Conservation (phyloP, 805 yeast genomes). For the Candida hungchunana region DNA sequence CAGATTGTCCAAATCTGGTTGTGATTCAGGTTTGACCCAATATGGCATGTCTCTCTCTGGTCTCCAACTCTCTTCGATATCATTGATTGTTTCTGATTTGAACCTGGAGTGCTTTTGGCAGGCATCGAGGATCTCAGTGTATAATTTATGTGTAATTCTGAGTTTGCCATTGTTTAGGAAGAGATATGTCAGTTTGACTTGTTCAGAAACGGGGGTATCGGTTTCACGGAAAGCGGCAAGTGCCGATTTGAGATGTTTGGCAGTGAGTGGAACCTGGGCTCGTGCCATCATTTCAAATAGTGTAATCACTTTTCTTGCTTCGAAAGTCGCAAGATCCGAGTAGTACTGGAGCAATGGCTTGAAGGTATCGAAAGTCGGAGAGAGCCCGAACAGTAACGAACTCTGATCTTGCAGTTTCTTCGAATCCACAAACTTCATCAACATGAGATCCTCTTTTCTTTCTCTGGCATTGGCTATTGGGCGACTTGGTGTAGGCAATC, state of each 20-base stretch:
- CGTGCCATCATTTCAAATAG: conserved; percentile 5
- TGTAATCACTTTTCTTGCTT: conserved; percentile 4
- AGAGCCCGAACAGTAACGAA: conserved; percentile 6
- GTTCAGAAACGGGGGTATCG: conserved; percentile 1
- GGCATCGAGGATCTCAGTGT: conserved; percentile 1
- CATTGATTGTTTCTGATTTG: conserved; percentile 3
- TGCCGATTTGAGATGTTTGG: not conserved
- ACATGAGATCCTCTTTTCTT: conserved; percentile 8
- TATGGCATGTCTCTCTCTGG: conserved; percentile 1
- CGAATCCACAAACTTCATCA: conserved; percentile 12
- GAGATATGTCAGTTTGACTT: conserved; percentile 1
- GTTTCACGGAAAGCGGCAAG: conserved; percentile 3
- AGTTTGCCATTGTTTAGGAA: conserved; percentile 1
- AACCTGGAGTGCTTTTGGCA: conserved; percentile 8
- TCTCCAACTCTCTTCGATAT: conserved; percentile 13
- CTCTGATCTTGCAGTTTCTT: conserved; percentile 3
- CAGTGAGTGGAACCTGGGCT: conserved; percentile 1
- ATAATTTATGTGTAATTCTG: conserved; percentile 1
- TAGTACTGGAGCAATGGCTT: conserved; percentile 13
- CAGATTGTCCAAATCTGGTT: conserved; percentile 2
- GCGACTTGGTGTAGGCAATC: not conserved
- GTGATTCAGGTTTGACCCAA: not conserved
- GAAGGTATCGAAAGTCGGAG: conserved; percentile 17
- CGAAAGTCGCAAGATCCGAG: conserved; percentile 2
- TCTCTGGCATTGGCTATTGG: not conserved